Conservation (phyloP, 1,284 basidiomycete species). For the Naganishia cerealis region DNA sequence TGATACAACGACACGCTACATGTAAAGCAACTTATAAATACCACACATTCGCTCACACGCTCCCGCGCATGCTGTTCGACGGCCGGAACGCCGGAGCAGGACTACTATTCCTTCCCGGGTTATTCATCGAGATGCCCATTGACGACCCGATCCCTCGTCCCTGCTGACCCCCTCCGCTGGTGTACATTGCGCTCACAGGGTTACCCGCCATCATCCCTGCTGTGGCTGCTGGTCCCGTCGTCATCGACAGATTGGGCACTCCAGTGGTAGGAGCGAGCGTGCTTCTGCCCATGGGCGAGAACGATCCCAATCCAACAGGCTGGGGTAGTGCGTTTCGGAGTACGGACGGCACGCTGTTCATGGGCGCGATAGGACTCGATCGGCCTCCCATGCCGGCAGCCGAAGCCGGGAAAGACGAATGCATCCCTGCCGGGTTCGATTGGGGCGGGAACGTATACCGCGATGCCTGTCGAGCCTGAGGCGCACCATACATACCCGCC, state of each 20-base stretch:
- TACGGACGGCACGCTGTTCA: conserved; percentile 22
- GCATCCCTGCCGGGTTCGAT: conserved; percentile 7
- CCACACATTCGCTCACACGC: neutral
- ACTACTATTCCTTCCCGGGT: conserved; percentile 12
- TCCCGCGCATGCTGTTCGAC: conserved; percentile 23
- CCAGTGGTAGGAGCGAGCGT: conserved; percentile 7
- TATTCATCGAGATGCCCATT: conserved; percentile 24
- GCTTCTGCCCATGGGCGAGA: conserved; percentile 19
- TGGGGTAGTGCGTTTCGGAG: conserved; percentile 19
- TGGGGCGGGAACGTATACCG: conserved; percentile 22
- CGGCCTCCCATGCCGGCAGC: neutral
- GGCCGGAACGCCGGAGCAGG: conserved; percentile 16
- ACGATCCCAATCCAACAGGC: conserved; percentile 17
- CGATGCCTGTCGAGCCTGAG: neutral
- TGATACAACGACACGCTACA: neutral
- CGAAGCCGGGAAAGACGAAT: neutral
- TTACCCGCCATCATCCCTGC: neutral
- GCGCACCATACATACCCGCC: neutral
- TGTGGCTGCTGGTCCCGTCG: neutral
- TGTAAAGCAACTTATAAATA: neutral
- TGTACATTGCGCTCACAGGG: neutral
- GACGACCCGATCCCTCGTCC: conserved; percentile 25
- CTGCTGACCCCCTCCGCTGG: neutral
- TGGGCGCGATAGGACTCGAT: conserved; percentile 22
- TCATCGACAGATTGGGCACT: neutral